Evolutionary conservation across 352 stramenopile species (phyloP).

Genomic region (Phytopythium delawarense): DNA sequence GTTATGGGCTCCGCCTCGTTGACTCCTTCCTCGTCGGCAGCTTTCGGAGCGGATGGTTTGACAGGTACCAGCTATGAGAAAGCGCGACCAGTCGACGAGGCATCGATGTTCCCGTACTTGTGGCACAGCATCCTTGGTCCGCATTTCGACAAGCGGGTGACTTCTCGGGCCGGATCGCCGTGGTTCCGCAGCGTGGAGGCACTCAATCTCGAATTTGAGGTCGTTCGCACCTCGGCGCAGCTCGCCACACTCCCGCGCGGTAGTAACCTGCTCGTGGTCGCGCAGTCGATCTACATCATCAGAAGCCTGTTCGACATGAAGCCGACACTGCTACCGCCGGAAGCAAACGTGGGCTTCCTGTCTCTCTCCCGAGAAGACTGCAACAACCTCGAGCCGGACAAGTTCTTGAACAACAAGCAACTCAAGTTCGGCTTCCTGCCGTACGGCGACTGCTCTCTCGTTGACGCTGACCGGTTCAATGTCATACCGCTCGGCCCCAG

Average conservation of each 20-base stretch:
- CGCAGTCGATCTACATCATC: conserved; percentile 29
- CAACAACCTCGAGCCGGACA: conserved; percentile 36
- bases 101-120: conserved; percentile 56
- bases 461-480: conserved; percentile 44
- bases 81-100: conserved; percentile 32
- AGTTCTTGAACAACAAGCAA: conserved; percentile 19
- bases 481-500: conserved; percentile 46
- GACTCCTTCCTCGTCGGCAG: not conserved
- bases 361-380: conserved; percentile 50
- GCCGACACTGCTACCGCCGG: conserved; percentile 11
- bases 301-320: conserved; percentile 19
- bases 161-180: conserved; percentile 1
- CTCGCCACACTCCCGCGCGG: conserved; percentile 19
- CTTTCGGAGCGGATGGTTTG: not conserved
- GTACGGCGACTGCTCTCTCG: conserved; percentile 61
- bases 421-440: conserved; percentile 53
- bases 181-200: conserved; percentile 25
- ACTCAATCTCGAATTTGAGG: conserved; percentile 29
- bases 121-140: conserved; percentile 53
- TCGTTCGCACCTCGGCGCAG: conserved; percentile 36
- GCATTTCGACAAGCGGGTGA: conserved; percentile 33
- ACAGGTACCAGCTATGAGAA: conserved; percentile 23
- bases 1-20: conserved; percentile 4
- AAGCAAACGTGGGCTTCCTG: conserved; percentile 36
- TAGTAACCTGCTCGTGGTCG: conserved; percentile 39